Base-by-base conservation (phyloP, 306 rosid species). In the Pterocarpus macrocarpus region DNA sequence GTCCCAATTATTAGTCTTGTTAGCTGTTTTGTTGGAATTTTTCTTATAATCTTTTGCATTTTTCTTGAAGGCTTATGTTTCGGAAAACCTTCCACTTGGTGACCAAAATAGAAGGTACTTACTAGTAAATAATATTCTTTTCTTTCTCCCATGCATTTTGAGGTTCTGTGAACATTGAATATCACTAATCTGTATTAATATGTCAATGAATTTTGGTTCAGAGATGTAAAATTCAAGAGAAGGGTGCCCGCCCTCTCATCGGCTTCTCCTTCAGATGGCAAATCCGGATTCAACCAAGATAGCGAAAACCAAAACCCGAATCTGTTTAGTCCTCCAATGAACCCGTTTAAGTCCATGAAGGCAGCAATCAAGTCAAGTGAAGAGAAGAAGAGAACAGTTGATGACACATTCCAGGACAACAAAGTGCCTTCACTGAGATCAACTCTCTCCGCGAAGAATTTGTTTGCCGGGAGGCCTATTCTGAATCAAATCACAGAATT, bases 401-500 rank as follows among this genome's bases (percentile, higher is more conserved):
- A 87, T 30, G 90, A 81, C 11, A 13, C 81, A 33, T 72, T 76
- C 1, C 83, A 73, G 81, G 83, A 71, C 41, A 84, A 73, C 34
- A 85, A 76, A 70, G 73, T 64, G 22, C 94, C 94, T 9, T 79
- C 88, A 62, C 81, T 95, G 84, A 95, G 86, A 87, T 87, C 91
- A 82, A 87, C 97, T 45, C 93, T 89, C 64, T 95, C 98, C 0
- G 90, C 97, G 0, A 89, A 89, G 86, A 95, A 93, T 77, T 87
- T 95, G 75, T 88, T 95, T 50, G 87, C 89, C 0, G 91, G 94
- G 76, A 84, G 97, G 79, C 98, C 96, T 66, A 89, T 95, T 75
- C 80, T 96, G 68, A 90, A 87, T 74, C 99, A 92, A 82, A 90
- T 96, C 80, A 88, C 98, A 2, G 99, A 92, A 57, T 93, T 96